Base-by-base conservation (phyloP, 352 stramenopile genomes). In the Pythium rishiriense region DNA sequence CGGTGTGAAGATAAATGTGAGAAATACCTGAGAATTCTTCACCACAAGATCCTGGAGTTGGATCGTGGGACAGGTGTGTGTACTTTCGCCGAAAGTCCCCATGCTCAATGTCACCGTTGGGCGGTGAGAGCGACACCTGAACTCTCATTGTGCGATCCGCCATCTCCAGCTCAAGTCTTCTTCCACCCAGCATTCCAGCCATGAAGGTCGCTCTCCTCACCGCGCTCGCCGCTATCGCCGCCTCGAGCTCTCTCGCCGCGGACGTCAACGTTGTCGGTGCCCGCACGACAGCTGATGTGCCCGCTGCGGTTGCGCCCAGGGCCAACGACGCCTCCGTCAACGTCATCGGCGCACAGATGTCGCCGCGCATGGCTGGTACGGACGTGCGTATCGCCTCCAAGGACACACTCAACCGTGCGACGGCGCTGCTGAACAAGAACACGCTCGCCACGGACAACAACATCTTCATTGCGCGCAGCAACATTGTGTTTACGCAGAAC, bases 371-470 rank as follows among this genome's bases (percentile, higher is more conserved):
- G 72, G 47, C 37, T 1, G 41, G 1, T 2, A 43, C 26, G 7
- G 43, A 51, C 42, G 37, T 66, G 3, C 49, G 64, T 39, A 37
- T 75, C 33, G 71, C 60, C 0, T 46, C 68, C 17, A 56, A 64
- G 10, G 58, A 72, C 51, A 28, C 70, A 4, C 58, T 76, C 21
- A 71, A 74, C 62, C 48, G 50, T 17, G 39, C 72, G n/a, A 79
- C 72, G 1, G 69, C 41, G 1, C 52, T 79, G 55, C 21, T 79
- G 41, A 79, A 79, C 68, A 79, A 79, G 69, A 79, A 79, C 64
- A 72, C 64, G 49, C 21, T 74, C 28, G 69, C 69, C 19, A 66
- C 43, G 33, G 58, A 74, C 65, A 79, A 79, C 62, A 79, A 79
- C 62, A 31, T 76, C 25, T 69, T 72, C 22, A 50, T 79, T 28